phyloP scores from a whole-genome alignment of 106 monocot genomes.

The Dendrobium huoshanense region DNA sequence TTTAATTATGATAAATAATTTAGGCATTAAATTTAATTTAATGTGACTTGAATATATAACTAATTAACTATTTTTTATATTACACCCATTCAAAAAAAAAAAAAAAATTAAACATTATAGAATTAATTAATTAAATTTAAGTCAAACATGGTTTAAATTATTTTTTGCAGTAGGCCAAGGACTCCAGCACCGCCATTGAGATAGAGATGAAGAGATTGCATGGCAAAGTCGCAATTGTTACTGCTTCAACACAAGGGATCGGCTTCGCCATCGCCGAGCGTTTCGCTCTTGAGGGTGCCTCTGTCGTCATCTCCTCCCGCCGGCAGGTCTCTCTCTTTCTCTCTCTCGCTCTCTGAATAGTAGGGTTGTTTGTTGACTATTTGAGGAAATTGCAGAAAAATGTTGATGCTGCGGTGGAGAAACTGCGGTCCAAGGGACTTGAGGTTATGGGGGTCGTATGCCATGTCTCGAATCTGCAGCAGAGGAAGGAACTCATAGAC shows the following conservation, averaged over 20 bases:
- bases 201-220: constrained; percentile 43
- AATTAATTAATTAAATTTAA: too few relatives aligned
- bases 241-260: constrained; percentile 94
- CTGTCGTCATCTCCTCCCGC: constrained; percentile 88
- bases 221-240: constrained; percentile 90
- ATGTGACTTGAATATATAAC: too few relatives aligned
- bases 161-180: too few relatives aligned
- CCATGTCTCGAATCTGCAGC: constrained; percentile 65
- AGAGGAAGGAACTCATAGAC: constrained; percentile 29
- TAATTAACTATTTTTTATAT: too few relatives aligned
- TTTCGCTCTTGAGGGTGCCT: constrained; percentile 81
- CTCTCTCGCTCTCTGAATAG: background rate
- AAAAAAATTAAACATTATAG: too few relatives aligned
- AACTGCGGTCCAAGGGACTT: constrained; percentile 61
- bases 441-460: constrained; percentile 73
- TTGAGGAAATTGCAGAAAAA: constrained; percentile 42
- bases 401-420: constrained; percentile 84
- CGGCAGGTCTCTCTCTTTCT: constrained; percentile 50
- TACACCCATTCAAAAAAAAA: too few relatives aligned
- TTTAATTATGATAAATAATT: too few relatives aligned
- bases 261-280: constrained; percentile 84
- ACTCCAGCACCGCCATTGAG: background rate
- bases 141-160: too few relatives aligned
- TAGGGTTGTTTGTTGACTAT: background rate
- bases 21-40: too few relatives aligned